Conservation (phyloP, 2,329 filamentous ascomycete species). For the Pyrenophora graminea region DNA sequence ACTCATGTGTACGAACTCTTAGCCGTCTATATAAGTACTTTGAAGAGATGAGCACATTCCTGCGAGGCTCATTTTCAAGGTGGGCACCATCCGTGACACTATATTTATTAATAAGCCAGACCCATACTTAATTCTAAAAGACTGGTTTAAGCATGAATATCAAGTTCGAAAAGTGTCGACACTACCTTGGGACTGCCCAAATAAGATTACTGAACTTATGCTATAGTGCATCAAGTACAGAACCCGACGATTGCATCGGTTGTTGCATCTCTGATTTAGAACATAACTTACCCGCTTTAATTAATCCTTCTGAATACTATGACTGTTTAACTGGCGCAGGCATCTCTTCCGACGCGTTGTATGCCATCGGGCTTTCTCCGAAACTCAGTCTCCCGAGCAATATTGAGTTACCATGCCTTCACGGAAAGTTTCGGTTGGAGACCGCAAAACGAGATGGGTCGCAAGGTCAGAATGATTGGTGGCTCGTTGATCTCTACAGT, state of each 20-base stretch:
- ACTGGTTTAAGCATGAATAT: too few relatives aligned
- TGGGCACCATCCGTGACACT: background rate
- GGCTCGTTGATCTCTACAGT: slow-evolving; percentile 14
- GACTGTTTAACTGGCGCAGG: background rate
- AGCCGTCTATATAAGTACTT: too few relatives aligned
- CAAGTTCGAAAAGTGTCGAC: slow-evolving; percentile 6
- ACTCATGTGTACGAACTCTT: too few relatives aligned
- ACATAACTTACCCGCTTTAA: slow-evolving; percentile 14
- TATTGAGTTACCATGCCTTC: slow-evolving; percentile 11
- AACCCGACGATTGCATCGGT: slow-evolving; percentile 7
- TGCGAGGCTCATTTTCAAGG: slow-evolving; percentile 2
- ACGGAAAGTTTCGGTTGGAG: slow-evolving; percentile 15
- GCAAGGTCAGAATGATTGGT: slow-evolving; percentile 8
- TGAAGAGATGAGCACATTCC: too few relatives aligned
- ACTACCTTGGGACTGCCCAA: slow-evolving; percentile 13
- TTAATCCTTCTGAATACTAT: slow-evolving; percentile 1
- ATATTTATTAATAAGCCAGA: too few relatives aligned
- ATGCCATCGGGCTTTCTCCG: slow-evolving; percentile 6
- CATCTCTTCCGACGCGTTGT: slow-evolving; percentile 1
- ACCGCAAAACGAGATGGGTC: slow-evolving; percentile 1
- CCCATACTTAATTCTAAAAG: too few relatives aligned
- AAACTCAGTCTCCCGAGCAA: slow-evolving; percentile 5
- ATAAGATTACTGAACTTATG: slow-evolving; percentile 9
- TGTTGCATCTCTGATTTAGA: slow-evolving; percentile 14
- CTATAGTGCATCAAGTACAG: slow-evolving; percentile 6